A percentile compares a stretch with the other conserved stretches of the same genome.
Conservation (phyloP, 2,329 filamentous ascomycete genomes). For the Didymella sp. region DNA sequence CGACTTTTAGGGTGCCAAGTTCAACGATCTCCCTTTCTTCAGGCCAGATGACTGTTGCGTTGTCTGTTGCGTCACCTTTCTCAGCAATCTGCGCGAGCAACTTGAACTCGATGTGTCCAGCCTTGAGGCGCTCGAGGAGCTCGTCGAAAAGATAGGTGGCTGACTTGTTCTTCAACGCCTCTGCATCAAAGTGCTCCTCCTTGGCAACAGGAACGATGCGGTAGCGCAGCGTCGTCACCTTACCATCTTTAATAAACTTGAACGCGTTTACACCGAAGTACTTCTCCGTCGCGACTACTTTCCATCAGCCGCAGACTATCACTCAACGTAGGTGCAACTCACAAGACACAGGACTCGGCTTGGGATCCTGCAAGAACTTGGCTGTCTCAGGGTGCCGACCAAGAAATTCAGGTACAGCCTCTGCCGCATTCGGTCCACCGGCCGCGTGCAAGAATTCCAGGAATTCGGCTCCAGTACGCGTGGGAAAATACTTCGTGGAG, state of each 20-base stretch:
- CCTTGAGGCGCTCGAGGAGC: slow-evolving; percentile 49
- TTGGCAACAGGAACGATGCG: slow-evolving; percentile 57
- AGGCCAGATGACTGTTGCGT: slow-evolving; percentile 62
- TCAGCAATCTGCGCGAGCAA: slow-evolving; percentile 60
- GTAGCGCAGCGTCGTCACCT: slow-evolving; percentile 58
- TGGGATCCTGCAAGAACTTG: slow-evolving; percentile 58
- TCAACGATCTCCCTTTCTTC: slow-evolving; percentile 59
- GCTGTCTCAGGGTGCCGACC: slow-evolving; percentile 55
- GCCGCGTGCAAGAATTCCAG: slow-evolving; percentile 57
- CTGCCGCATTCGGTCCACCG: slow-evolving; percentile 40
- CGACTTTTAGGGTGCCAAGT: slow-evolving; percentile 58
- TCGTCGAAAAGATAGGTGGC: slow-evolving; percentile 60
- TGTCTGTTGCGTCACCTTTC: slow-evolving; percentile 56
- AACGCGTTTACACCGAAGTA: slow-evolving; percentile 61
- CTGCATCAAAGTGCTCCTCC: slow-evolving; percentile 49
- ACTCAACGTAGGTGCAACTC: background rate
- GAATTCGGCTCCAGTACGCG: slow-evolving; percentile 61
- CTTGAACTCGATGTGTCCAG: slow-evolving; percentile 54
- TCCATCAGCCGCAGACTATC: background rate
- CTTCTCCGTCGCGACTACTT: slow-evolving; percentile 52
- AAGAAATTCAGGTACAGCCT: slow-evolving; percentile 54
- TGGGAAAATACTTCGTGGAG: slow-evolving; percentile 61
- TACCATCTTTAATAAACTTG: slow-evolving; percentile 54
- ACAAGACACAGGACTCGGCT: slow-evolving; percentile 58
- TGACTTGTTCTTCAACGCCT: slow-evolving; percentile 49